These are phyloP conservation scores for Leonotis leonurus DNA, from an alignment of 257 asterid species.

Conservation along the genomic window DNA sequence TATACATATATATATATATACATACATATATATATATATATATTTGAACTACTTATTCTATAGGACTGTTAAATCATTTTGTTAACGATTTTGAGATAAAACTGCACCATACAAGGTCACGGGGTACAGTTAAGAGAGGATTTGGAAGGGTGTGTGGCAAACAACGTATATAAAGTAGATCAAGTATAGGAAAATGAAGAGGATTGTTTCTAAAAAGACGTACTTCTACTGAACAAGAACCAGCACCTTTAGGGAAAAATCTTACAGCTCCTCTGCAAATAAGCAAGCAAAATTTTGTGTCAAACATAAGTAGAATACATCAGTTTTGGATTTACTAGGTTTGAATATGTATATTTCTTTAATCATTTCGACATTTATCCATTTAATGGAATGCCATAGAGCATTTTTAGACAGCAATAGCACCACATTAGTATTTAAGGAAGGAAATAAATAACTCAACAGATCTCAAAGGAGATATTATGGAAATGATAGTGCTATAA, in stretches of 20 bases:
- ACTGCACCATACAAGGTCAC: too few relatives aligned
- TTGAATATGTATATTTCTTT: background rate
- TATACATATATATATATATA: too few relatives aligned
- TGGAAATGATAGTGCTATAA: background rate
- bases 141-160: background rate
- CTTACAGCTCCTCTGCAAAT: constrained; percentile 90
- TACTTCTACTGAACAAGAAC: constrained; percentile 73
- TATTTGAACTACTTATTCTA: background rate
- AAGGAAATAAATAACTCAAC: background rate
- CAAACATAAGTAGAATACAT: background rate
- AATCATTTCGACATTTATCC: background rate
- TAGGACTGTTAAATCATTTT: too few relatives aligned
- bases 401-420: background rate
- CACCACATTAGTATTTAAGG: background rate
- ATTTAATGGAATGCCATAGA: background rate
- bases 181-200: background rate
- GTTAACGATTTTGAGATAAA: too few relatives aligned
- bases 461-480: background rate
- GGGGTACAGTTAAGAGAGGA: too few relatives aligned
- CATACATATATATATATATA: too few relatives aligned
- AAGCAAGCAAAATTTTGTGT: constrained; percentile 8
- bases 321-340: background rate
- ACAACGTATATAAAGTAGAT: background rate
- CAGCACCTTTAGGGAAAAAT: constrained; percentile 77
- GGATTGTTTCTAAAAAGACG: constrained; percentile 22